phyloP scores from a whole-genome alignment of 2,329 filamentous ascomycete species.

The Aspergillus calidoustus region DNA sequence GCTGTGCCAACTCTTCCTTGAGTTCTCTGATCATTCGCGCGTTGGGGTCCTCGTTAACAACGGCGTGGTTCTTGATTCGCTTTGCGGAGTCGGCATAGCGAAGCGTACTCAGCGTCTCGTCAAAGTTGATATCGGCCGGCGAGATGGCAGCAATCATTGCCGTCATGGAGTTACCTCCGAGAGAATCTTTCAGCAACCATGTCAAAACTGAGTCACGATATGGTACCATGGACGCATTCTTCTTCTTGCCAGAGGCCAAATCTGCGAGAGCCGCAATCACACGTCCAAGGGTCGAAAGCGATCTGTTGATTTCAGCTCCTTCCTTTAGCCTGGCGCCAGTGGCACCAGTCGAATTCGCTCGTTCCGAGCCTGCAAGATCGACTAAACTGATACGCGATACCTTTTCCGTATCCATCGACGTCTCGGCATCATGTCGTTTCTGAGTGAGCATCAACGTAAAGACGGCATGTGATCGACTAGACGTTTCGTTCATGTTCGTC shows the following conservation, averaged over 20 bases:
- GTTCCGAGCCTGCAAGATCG: conserved; percentile 94
- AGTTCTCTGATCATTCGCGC: conserved; percentile 98
- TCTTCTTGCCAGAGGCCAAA: conserved; percentile 81
- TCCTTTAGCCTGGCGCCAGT: conserved; percentile 95
- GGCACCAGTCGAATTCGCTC: conserved; percentile 95
- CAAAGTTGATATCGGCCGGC: conserved; percentile 98
- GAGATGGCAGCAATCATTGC: conserved; percentile 99
- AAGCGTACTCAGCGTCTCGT: conserved; percentile 93
- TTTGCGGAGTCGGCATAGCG: conserved; percentile 98
- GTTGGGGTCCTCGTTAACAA: conserved; percentile 98
- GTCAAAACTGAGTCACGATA: conserved; percentile 97
- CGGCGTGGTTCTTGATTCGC: conserved; percentile 99
- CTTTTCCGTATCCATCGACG: conserved; percentile 96
- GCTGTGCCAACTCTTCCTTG: conserved; percentile 87
- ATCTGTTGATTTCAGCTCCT: conserved; percentile 97
- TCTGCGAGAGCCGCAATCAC: conserved; percentile 97
- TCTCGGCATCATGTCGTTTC: conserved; percentile 87
- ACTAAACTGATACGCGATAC: conserved; percentile 98
- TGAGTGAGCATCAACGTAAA: conserved; percentile 96
- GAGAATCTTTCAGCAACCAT: conserved; percentile 94
- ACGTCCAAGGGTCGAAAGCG: conserved; percentile 91
- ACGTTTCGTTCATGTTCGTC: conserved; percentile 99
- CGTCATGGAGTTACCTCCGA: conserved; percentile 98
- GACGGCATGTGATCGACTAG: conserved; percentile 95
- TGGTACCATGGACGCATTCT: conserved; percentile 76